A percentile compares a stretch with the other conserved stretches of the same genome.
Conservation (phyloP, 352 stramenopile genomes). For the Phytophthora sp. region DNA sequence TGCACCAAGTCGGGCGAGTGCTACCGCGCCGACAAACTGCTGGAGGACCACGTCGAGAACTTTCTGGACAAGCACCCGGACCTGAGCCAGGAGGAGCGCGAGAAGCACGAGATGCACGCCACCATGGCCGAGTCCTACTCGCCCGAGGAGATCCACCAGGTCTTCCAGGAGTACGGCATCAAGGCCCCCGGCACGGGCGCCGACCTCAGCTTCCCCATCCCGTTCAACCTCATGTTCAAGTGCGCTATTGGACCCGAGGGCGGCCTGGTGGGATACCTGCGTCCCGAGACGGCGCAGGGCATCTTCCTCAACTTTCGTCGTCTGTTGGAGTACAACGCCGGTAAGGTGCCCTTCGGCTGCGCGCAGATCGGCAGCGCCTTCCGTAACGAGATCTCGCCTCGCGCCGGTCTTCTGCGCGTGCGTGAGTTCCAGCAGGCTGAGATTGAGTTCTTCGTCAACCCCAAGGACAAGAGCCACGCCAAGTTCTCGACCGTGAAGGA, state of each 20-base stretch:
- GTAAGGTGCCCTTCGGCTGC: constrained; percentile 90
- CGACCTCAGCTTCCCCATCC: constrained; percentile 95
- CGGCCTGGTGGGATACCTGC: constrained; percentile 96
- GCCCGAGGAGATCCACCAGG: constrained; percentile 95
- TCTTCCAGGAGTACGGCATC: constrained; percentile 95
- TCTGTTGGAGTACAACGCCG: constrained; percentile 97
- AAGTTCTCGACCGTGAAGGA: constrained; percentile 93
- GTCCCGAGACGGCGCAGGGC: constrained; percentile 98
- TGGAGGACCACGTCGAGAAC: constrained; percentile 99
- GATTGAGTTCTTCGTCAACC: constrained; percentile 99
- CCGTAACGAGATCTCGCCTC: constrained; percentile 97
- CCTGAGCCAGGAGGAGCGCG: constrained; percentile 77
- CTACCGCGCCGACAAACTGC: constrained; percentile 99
- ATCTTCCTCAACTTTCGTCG: constrained; percentile 99
- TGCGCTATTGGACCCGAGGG: constrained; percentile 99
- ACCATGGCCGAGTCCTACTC: constrained; percentile 98
- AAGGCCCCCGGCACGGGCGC: constrained; percentile 92
- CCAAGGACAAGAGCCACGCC: constrained; percentile 97
- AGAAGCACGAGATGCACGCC: constrained; percentile 93
- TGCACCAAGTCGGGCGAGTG: constrained; percentile 97
- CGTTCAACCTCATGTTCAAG: constrained; percentile 99
- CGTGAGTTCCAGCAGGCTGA: constrained; percentile 99
- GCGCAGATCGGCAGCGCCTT: constrained; percentile 91
- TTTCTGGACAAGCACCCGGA: constrained; percentile 93
- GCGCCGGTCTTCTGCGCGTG: constrained; percentile 96